phyloP scores from a whole-genome alignment of 2,329 filamentous ascomycete species.

The Capronia americana region DNA sequence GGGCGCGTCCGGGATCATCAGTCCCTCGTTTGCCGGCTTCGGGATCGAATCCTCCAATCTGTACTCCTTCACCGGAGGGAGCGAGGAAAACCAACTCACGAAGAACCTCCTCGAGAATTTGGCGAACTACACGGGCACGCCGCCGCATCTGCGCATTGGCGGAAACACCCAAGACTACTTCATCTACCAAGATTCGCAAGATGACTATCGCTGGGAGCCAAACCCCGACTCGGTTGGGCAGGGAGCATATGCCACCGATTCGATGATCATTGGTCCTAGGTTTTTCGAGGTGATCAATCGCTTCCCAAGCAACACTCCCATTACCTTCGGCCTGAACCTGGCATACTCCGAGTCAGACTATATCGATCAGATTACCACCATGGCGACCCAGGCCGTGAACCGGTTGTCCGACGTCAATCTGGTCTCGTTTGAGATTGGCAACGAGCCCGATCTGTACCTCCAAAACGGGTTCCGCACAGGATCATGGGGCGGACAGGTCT shows the following conservation, averaged over 20 bases:
- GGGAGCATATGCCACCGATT: conserved; percentile 51
- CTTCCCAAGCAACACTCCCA: conserved; percentile 57
- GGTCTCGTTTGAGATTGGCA: conserved; percentile 44
- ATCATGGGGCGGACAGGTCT: conserved; percentile 52
- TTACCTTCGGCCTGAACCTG: conserved; percentile 59
- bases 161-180: conserved; percentile 61
- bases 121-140: conserved; percentile 56
- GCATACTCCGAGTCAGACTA: conserved; percentile 56
- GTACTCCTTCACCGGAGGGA: conserved; percentile 57
- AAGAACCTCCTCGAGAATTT: conserved; percentile 58
- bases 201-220: conserved; percentile 46
- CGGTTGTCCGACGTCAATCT: conserved; percentile 39
- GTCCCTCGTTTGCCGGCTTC: conserved; percentile 57
- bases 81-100: conserved; percentile 52
- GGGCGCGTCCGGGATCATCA: conserved; percentile 42
- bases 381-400: conserved; percentile 44
- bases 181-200: conserved; percentile 50
- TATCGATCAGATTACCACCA: conserved; percentile 50
- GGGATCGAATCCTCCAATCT: conserved; percentile 61
- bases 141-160: conserved; percentile 57
- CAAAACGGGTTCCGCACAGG: conserved; percentile 55
- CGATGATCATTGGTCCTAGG: conserved; percentile 55
- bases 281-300: conserved; percentile 58
- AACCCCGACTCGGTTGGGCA: conserved; percentile 49
- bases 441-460: conserved; percentile 43